Conservation (phyloP, 257 asterid species). For the Solanum pinnatisectum region DNA sequence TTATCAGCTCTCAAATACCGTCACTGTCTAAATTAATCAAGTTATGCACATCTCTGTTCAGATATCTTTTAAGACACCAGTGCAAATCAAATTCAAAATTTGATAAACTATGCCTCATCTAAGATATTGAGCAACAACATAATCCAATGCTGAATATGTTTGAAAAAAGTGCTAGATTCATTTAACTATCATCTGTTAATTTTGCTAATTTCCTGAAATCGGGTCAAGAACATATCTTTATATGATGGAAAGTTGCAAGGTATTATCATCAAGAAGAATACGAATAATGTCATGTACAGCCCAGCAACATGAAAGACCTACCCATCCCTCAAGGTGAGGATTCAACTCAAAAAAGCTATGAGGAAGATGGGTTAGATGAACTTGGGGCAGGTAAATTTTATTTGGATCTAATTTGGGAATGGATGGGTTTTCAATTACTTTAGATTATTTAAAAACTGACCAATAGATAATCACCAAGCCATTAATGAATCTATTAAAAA, state of each 20-base stretch:
- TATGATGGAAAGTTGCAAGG: neutral
- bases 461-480: no score
- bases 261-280: neutral
- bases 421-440: no score
- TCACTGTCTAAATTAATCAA: neutral
- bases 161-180: conserved; percentile 66
- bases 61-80: neutral
- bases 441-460: no score
- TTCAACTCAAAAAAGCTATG: no score
- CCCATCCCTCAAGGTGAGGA: no score
- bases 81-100: neutral
- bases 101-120: conserved; percentile 27
- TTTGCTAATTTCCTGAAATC: conserved; percentile 39
- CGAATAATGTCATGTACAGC: neutral
- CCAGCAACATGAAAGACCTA: conserved; percentile 4
- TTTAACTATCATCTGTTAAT: conserved; percentile 58
- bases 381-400: no score
- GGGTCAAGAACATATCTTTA: neutral
- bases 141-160: conserved; percentile 68
- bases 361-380: neutral
- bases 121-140: conserved; percentile 87
- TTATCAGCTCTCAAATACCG: no score
- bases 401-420: no score
- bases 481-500: no score
- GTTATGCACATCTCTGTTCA: neutral